A percentile compares a stretch with the other conserved stretches of the same genome.
Evolutionary conservation across 768 basidiomycete genomes (phyloP).

Genomic region (Pluteus cervinus): DNA sequence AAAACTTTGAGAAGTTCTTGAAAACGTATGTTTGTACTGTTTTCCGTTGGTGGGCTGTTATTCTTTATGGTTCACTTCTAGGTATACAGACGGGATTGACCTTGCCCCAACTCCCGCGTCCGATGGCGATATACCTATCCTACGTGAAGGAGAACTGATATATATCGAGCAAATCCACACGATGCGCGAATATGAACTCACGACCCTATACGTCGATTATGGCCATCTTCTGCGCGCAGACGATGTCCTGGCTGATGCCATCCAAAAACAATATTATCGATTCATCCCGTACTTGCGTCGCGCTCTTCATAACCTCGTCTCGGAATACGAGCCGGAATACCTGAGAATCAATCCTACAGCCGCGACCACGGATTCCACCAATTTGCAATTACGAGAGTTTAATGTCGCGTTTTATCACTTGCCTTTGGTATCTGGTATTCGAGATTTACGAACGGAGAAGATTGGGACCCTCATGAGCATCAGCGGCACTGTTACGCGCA

Average conservation of each 20-base stretch:
- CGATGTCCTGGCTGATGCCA: constrained; percentile 89
- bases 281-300: constrained; percentile 93
- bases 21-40: constrained; percentile 60
- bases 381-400: constrained; percentile 90
- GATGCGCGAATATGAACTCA: constrained; percentile 92
- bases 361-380: constrained; percentile 80
- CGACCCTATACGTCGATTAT: constrained; percentile 96
- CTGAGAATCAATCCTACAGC: constrained; percentile 90
- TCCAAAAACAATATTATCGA: constrained; percentile 93
- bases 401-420: constrained; percentile 93
- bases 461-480: constrained; percentile 95
- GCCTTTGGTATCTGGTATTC: constrained; percentile 90
- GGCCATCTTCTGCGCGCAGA: constrained; percentile 85
- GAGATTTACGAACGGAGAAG: constrained; percentile 86
- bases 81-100: constrained; percentile 79
- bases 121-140: constrained; percentile 55
- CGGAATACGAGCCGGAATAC: constrained; percentile 88
- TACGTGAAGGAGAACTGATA: constrained; percentile 56
- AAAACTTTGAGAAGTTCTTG: constrained; percentile 87
- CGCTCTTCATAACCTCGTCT: constrained; percentile 84
- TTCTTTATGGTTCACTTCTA: constrained; percentile 24
- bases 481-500: constrained; percentile 95
- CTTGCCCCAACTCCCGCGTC: constrained; percentile 78
- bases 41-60: too few species aligned
- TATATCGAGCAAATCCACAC: constrained; percentile 93